Evolutionary conservation across 2,329 filamentous ascomycete genomes (phyloP), one percentile per base, ranked within the genome.

Genomic region (Fusarium lyarnte): DNA sequence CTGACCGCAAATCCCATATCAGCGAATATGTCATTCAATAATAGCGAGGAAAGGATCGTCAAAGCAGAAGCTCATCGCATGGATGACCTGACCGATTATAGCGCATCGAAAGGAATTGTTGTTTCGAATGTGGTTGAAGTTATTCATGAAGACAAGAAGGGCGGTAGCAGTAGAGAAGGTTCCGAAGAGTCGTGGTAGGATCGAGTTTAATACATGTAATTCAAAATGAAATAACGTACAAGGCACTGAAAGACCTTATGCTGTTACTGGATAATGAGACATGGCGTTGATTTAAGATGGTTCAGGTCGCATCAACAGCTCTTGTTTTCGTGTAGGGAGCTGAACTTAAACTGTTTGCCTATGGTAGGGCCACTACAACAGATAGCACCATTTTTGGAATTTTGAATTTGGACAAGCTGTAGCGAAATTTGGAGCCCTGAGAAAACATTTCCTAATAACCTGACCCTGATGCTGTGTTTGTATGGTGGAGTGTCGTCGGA

Each of bases 91-190:
- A 43, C 54, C 1, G 52, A 77, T 43, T 61, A 70, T 2, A 74
- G 69, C 38, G 63, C 74, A 1, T 16, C 74, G 1, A 77, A 73
- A 19, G 79, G 79, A 6, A 85, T 85, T 36, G 66, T 84, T 27
- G 81, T 85, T n/a, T 84, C 81, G 1, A 85, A 81, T 52, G 77
- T 84, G 47, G 76, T 85, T 23, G 79, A 83, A 53, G 73, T 85
- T 7, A 71, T 68, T 10, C 76, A 68, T 4, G 77, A 78, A 23
- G 70, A 79, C 3, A 69, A 77, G 19, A 67, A 57, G 8, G 53
- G 51, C 9, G 59, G 63, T 3, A 53, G 53, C 3, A 73, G 58
- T 19, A 23, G 51, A 10, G 55, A 61, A 17, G 41, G 42, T 4
- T 63, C 57, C 6, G 54, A 52, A 16, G 64, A 63, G 10, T 49